Evolutionary conservation across 2,329 filamentous ascomycete species (phyloP), one percentile per base, ranked within the genome.

Genomic region (Penicillium sp.): DNA sequence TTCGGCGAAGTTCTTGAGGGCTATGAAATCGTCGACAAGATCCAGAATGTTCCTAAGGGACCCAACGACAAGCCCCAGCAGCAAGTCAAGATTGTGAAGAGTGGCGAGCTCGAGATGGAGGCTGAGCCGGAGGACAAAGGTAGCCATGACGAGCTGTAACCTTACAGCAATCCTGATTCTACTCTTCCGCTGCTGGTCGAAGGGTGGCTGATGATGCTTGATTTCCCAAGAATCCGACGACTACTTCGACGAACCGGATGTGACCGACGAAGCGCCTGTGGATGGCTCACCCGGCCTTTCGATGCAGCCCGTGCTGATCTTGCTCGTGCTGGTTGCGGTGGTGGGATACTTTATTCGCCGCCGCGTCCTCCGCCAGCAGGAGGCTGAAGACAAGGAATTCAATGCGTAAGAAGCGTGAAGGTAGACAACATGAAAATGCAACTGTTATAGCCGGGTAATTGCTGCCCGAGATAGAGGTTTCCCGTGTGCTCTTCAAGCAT

Each of bases 1-100:
- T 85, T 84, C 58, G 81, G 81, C 47, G 81, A 84, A 61, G 80
- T 85, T 32, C 73, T 85, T 37, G 79, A 83, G 62, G 81, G 81
- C 51, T 81, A 81, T 62, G 79, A 84, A 6, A 62, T 84, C 36
- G 77, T 84, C 30, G 77, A 81, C 47, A 74, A 79, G 68, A 79
- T 85, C 51, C 77, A 84, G 68, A 79, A 81, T 54, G 71, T 79
- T 7, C 65, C 73, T 38, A 83, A 83, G 65, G 72, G 63, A 39
- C 48, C 64, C 15, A 70, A 71, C 44, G 79, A 83, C 68, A 79
- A 75, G 66, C 81, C 80, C 26, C 54, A 54, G 39, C 68, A 77
- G 64, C 64, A 74, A 4, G 74, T 86, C 62, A 84, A 78, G 68
- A 81, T 85, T 46, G 75, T 68, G 43, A 83, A 84, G 71, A 80